phyloP scores from a whole-genome alignment of 805 yeast species.

The Wickerhamomyces alni region DNA sequence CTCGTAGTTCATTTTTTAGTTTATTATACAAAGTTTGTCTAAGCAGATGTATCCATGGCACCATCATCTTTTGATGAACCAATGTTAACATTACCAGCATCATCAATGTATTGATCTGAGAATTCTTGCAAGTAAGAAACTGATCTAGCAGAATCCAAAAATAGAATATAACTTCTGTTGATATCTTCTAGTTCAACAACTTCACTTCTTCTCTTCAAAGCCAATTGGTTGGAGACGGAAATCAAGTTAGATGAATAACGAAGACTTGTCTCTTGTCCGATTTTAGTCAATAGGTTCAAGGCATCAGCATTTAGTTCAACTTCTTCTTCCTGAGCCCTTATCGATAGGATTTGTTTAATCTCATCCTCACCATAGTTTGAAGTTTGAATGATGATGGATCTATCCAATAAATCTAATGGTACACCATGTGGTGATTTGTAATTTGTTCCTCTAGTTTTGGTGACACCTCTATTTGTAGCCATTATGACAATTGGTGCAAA shows the following conservation, averaged over 20 bases:
- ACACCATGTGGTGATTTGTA: conserved; percentile 97
- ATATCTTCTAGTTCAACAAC: conserved; percentile 75
- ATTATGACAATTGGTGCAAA: conserved; percentile 95
- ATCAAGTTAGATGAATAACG: conserved; percentile 91
- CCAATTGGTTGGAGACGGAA: conserved; percentile 82
- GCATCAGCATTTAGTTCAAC: conserved; percentile 81
- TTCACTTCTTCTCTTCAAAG: conserved; percentile 70
- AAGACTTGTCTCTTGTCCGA: conserved; percentile 84
- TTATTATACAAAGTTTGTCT: not conserved
- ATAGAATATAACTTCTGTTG: conserved; percentile 80
- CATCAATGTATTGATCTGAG: conserved; percentile 66
- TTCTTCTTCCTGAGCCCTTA: conserved; percentile 92
- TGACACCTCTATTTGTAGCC: conserved; percentile 96
- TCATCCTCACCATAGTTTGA: conserved; percentile 72
- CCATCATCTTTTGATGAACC: conserved; percentile 29
- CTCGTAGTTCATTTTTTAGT: not conserved
- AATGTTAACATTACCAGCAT: conserved; percentile 65
- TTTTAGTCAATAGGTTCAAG: conserved; percentile 78
- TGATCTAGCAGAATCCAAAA: conserved; percentile 84
- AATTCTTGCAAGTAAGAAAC: conserved; percentile 77
- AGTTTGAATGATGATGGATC: conserved; percentile 90
- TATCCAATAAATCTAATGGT: conserved; percentile 89
- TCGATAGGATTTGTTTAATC: conserved; percentile 76
- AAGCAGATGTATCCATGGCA: conserved; percentile 33
- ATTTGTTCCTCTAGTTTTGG: conserved; percentile 90